phyloP scores from a whole-genome alignment of 2,329 filamentous ascomycete genomes.

The Ophiostoma sp. region DNA sequence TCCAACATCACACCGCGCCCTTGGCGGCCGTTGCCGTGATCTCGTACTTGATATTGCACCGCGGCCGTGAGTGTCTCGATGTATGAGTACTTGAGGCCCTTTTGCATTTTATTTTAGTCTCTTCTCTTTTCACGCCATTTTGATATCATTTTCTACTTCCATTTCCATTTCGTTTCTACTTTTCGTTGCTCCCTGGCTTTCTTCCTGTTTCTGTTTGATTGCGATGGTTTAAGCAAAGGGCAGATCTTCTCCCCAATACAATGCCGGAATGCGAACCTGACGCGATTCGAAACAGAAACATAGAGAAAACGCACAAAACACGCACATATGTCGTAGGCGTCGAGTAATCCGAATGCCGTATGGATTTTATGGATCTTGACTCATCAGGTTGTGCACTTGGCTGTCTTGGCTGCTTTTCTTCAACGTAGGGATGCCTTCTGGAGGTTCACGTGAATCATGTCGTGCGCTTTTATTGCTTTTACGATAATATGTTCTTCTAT shows the following conservation, averaged over 20 bases:
- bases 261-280: neutral
- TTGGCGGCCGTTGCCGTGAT: neutral
- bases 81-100: neutral
- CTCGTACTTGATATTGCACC: neutral
- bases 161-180: neutral
- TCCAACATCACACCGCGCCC: neutral
- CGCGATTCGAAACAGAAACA: neutral
- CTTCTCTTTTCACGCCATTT: neutral
- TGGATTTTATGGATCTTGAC: neutral
- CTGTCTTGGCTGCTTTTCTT: neutral
- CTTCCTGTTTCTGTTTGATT: conserved; percentile 18
- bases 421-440: neutral
- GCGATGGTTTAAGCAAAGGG: conserved; percentile 15
- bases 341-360: neutral
- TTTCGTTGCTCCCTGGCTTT: neutral
- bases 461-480: neutral
- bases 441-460: neutral
- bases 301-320: neutral
- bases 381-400: neutral
- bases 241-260: neutral
- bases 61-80: neutral
- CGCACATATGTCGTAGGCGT: neutral
- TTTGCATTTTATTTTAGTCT: neutral
- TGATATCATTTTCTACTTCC: neutral
- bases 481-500: neutral